Evolutionary conservation across 2,329 filamentous ascomycete genomes (phyloP), one percentile per base, ranked within the genome.

Genomic region (Pseudogymnoascus pannorum): DNA sequence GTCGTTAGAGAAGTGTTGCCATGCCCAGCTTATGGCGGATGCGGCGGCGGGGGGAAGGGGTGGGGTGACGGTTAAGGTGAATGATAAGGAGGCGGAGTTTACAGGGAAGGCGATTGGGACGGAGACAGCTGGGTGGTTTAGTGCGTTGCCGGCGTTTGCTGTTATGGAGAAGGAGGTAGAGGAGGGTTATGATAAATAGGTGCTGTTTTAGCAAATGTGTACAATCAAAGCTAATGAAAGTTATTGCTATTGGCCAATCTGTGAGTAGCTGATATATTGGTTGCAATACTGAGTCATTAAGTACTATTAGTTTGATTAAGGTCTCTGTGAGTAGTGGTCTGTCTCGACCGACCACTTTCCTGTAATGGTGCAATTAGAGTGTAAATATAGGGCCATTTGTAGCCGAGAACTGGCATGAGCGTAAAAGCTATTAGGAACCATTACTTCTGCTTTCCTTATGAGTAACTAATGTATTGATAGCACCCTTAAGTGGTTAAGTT

Each of bases 121-220:
- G 0, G 77, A 81, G 14, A 69, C 72, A 33, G 85, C 83, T 0
- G 88, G 88, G 0, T 91, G 82, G 78, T 92, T 91, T 70, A 85
- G 80, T 67, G 88, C 85, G 5, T 86, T 86, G 75, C 87, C 88
- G 14, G 67, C 87, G 65, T 91, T 91, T 74, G 87, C 90, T 75
- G 74, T 89, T 40, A 82, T 88, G 64, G 81, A 86, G 68, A 80
- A 80, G 70, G 83, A 87, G 74, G 36, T 58, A 9, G 36, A 58
- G 57, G 33, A 58, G 57, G 48, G 48, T 31, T 54, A 54, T 5
- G 26, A 54, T 54, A 31, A 54, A 54, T 54, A 54, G 48, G 24
- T 18, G 8, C 7, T 6, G 2, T 7, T 14, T 9, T 16, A 20
- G 9, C 2, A 24, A 29, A 51, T 18, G 24, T 18, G 12, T 38